These are phyloP conservation scores for Blastomyces silverae DNA, from an alignment of 2,329 filamentous ascomycete species.

Conservation along the genomic window DNA sequence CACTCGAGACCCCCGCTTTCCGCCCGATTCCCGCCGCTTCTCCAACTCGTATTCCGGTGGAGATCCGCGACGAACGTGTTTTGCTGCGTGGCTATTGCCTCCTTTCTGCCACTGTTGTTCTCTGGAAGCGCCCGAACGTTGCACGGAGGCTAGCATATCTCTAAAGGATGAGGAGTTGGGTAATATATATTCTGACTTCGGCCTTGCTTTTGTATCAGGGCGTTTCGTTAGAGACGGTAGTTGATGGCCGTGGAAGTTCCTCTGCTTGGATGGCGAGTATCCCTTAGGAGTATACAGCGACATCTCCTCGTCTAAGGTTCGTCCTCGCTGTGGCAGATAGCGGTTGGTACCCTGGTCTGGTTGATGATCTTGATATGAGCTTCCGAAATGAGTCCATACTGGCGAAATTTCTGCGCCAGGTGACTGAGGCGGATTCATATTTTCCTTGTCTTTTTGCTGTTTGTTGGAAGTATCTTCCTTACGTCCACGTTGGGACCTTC, in stretches of 20 bases:
- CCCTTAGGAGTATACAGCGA: constrained; percentile 53
- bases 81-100: neutral
- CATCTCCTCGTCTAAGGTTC: constrained; percentile 50
- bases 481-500: constrained; percentile 63
- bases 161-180: constrained; percentile 38
- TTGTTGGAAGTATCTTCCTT: constrained; percentile 49
- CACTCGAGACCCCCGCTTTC: constrained; percentile 50
- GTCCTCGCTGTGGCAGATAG: constrained; percentile 41
- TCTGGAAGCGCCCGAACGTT: constrained; percentile 18
- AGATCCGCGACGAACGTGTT: constrained; percentile 9
- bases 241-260: constrained; percentile 52
- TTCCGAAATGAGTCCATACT: constrained; percentile 71
- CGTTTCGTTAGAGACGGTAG: constrained; percentile 42
- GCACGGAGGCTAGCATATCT: constrained; percentile 28
- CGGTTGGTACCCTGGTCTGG: constrained; percentile 33
- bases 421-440: constrained; percentile 56
- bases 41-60: constrained; percentile 8
- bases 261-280: constrained; percentile 56
- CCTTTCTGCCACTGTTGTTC: constrained; percentile 23
- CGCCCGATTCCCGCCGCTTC: constrained; percentile 27
- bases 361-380: constrained; percentile 23
- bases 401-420: constrained; percentile 53
- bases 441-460: constrained; percentile 68
- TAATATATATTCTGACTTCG: constrained; percentile 47
- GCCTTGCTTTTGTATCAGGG: constrained; percentile 41